Evolutionary conservation across 2,329 filamentous ascomycete species (phyloP).

Genomic region (Geosmithia flava): DNA sequence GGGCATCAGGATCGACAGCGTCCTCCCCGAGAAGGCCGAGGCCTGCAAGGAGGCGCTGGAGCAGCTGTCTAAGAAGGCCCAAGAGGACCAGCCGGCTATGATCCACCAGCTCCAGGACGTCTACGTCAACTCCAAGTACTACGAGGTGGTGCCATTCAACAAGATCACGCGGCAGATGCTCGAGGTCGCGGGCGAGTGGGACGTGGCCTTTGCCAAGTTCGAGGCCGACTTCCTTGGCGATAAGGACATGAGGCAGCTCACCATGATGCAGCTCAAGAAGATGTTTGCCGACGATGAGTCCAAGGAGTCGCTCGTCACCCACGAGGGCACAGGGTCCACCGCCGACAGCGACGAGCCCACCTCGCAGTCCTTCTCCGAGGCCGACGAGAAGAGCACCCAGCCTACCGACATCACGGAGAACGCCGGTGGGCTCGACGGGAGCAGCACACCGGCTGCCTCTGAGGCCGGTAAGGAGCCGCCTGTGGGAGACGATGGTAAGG

Average conservation of each 20-base stretch:
- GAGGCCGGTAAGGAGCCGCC: conserved; percentile 7
- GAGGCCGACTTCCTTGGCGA: conserved; percentile 91
- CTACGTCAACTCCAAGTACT: conserved; percentile 90
- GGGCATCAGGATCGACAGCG: conserved; percentile 82
- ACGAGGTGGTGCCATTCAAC: conserved; percentile 92
- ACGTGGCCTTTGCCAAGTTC: conserved; percentile 78
- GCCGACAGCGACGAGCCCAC: conserved; percentile 34
- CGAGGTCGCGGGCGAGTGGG: conserved; percentile 89
- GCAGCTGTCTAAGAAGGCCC: conserved; percentile 60
- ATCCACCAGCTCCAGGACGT: conserved; percentile 72
- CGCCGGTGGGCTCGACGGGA: conserved; percentile 16
- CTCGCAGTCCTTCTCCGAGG: conserved; percentile 31
- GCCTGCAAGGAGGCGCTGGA: conserved; percentile 76
- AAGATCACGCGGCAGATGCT: conserved; percentile 79
- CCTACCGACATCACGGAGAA: conserved; percentile 24
- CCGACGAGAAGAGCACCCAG: conserved; percentile 33
- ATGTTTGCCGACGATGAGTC: conserved; percentile 89
- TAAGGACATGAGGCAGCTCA: conserved; percentile 87
- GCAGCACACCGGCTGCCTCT: conserved; percentile 11
- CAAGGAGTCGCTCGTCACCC: conserved; percentile 58
- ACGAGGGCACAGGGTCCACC: conserved; percentile 51
- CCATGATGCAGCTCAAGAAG: conserved; percentile 84
- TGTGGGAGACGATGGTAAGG: conserved; percentile 16
- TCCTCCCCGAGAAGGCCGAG: conserved; percentile 76
- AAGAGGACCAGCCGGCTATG: conserved; percentile 68